These are phyloP conservation scores for Debaryomyces subglobosus DNA, from an alignment of 1,139 yeast genomes.

Conservation along the genomic window DNA sequence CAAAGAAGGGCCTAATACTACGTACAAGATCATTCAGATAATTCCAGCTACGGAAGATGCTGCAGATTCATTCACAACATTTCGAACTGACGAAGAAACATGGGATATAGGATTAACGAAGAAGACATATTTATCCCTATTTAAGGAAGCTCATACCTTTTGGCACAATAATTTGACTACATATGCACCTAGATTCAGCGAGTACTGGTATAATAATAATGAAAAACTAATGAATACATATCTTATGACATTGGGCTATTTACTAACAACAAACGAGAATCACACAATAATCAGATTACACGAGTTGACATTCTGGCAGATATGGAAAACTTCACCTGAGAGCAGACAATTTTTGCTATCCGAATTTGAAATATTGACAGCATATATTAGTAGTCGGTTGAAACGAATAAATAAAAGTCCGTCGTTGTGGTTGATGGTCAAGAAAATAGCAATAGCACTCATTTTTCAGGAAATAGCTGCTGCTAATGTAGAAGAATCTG, in stretches of 20 bases:
- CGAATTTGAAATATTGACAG: slow-evolving; percentile 36
- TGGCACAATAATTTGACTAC: slow-evolving; percentile 26
- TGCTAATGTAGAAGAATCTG: neutral
- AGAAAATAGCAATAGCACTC: slow-evolving; percentile 29
- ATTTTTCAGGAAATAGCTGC: slow-evolving; percentile 13
- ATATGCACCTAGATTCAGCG: neutral
- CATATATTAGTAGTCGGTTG: slow-evolving; percentile 37
- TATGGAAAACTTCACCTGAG: slow-evolving; percentile 13
- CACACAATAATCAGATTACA: slow-evolving; percentile 37
- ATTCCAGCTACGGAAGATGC: slow-evolving; percentile 19
- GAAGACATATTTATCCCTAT: slow-evolving; percentile 30
- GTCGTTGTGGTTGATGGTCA: slow-evolving; percentile 41
- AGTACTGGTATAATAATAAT: slow-evolving; percentile 1
- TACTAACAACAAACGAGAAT: slow-evolving; percentile 47
- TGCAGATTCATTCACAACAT: slow-evolving; percentile 11
- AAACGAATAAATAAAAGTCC: slow-evolving; percentile 47
- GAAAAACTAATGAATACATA: slow-evolving; percentile 14
- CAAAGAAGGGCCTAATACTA: slow-evolving; percentile 9
- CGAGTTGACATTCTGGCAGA: slow-evolving; percentile 25
- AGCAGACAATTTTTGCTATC: slow-evolving; percentile 15
- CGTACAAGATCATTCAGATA: slow-evolving; percentile 25
- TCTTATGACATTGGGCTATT: slow-evolving; percentile 35
- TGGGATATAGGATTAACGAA: slow-evolving; percentile 42
- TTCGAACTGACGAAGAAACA: slow-evolving; percentile 18
- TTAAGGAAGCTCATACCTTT: slow-evolving; percentile 36